These are phyloP conservation scores for Heliosperma pusillum DNA, from an alignment of 148 eudicot species.

Conservation along the genomic window DNA sequence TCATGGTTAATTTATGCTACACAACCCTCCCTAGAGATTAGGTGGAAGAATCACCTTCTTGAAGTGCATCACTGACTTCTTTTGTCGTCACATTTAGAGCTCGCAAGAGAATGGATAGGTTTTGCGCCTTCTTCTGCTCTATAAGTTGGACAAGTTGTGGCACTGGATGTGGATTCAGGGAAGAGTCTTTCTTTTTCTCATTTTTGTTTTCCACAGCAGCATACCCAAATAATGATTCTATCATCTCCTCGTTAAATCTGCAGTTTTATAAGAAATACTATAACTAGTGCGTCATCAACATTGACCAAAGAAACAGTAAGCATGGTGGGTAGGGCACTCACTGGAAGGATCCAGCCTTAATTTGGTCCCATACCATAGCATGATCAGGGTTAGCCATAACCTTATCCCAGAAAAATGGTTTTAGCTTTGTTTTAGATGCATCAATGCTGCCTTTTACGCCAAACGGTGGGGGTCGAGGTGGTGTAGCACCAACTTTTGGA, in stretches of 20 bases:
- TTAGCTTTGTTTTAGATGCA: conserved; percentile 57
- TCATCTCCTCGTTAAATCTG: conserved; percentile 94
- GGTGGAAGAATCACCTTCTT: conserved; percentile 47
- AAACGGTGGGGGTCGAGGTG: conserved; percentile 42
- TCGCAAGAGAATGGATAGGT: conserved; percentile 57
- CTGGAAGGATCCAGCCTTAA: conserved; percentile 85
- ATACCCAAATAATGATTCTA: conserved; percentile 83
- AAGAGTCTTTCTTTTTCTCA: conserved; percentile 42
- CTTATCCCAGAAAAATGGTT: conserved; percentile 97
- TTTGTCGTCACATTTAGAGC: conserved; percentile 68
- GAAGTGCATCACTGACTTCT: conserved; percentile 74
- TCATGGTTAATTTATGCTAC: not conserved
- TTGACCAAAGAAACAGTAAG: not conserved
- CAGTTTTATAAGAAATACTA: conserved; percentile 11
- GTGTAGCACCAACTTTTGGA: conserved; percentile 24
- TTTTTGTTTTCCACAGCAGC: conserved; percentile 44
- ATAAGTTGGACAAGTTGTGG: conserved; percentile 57
- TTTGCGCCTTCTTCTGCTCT: conserved; percentile 72
- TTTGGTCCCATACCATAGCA: conserved; percentile 91
- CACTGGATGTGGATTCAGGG: conserved; percentile 34
- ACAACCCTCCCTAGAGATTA: not conserved
- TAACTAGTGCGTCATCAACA: not conserved
- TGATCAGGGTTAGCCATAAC: conserved; percentile 82
- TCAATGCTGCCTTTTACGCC: conserved; percentile 23
- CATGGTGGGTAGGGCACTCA: conserved; percentile 36